Base-by-base conservation (phyloP, 345 rosid species). In the Punica granatum region DNA sequence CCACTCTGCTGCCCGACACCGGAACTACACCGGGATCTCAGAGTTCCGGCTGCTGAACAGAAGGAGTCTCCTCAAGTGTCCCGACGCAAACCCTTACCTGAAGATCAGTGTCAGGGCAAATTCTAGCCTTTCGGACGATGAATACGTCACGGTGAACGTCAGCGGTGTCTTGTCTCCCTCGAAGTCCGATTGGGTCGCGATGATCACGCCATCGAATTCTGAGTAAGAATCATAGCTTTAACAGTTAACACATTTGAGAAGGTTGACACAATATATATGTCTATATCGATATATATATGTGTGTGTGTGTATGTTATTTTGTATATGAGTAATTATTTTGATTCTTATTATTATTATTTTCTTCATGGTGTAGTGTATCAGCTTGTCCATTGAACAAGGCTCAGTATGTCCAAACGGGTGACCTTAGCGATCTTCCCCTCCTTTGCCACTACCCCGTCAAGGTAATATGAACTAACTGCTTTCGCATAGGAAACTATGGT, bases 361-460 rank as follows among this genome's bases (percentile, higher is more conserved):
- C 39, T 7, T 33, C 32, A 41, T 15, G 25, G 25, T 70, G 74
- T 77, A 87, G 92, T 26, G 81, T 80, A 30, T 35, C 61, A 6
- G 16, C 49, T 64, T 87, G 89, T 80, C 79, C 71, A 16, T 21
- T 44, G 0, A 80, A 51, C 1, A 73, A 67, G 53, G 42, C 64
- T 60, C 43, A 68, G 4, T 88, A 88, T 66, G 15, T 73, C n/a
- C 82, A 87, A 64, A 85, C 92, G 0, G 92, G 92, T 39, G 92
- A 85, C 69, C 44, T 70, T 0, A 79, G 81, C 59, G 1, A 43
- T 21, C 85, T 87, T 46, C 92, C 92, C 33, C 86, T 87, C 0
- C 92, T 85, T 34, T 85, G 92, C 75, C 90, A 85, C 63, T 87
- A 87, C 76, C 92, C 92, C 35, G 92, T 87, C 14, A 85, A 85